Conservation (phyloP, 495 filamentous ascomycete species). For the Trichoderma erinaceum region DNA sequence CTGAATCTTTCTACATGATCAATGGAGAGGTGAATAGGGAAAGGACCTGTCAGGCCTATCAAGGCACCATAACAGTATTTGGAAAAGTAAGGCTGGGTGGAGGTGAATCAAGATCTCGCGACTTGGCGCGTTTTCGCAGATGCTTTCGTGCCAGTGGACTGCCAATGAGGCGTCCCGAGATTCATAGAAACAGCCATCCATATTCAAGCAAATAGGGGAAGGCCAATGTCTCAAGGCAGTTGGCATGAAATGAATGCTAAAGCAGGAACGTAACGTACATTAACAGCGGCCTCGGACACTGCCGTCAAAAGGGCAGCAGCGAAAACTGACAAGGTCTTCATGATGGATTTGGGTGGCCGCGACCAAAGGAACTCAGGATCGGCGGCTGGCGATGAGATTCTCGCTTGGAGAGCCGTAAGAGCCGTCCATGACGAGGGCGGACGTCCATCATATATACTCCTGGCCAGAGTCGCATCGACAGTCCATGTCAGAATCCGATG, state of each 20-base stretch:
- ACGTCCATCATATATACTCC: neutral
- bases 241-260: neutral
- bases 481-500: neutral
- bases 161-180: neutral
- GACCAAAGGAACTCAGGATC: constrained; percentile 1
- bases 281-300: neutral
- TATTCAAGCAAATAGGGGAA: neutral
- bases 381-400: constrained; percentile 9
- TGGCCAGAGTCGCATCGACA: neutral
- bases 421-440: neutral
- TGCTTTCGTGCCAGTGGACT: neutral
- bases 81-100: neutral
- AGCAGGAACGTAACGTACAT: neutral
- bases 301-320: constrained; percentile 14
- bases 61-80: neutral
- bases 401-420: neutral
- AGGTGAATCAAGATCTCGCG: neutral
- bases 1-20: neutral
- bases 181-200: neutral
- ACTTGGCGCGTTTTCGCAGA: neutral
- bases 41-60: neutral
- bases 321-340: constrained; percentile 16
- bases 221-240: constrained; percentile 3
- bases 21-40: neutral
- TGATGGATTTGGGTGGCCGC: constrained; percentile 10